phyloP scores from a whole-genome alignment of 1,284 basidiomycete species.

The Malassezia dermatis region DNA sequence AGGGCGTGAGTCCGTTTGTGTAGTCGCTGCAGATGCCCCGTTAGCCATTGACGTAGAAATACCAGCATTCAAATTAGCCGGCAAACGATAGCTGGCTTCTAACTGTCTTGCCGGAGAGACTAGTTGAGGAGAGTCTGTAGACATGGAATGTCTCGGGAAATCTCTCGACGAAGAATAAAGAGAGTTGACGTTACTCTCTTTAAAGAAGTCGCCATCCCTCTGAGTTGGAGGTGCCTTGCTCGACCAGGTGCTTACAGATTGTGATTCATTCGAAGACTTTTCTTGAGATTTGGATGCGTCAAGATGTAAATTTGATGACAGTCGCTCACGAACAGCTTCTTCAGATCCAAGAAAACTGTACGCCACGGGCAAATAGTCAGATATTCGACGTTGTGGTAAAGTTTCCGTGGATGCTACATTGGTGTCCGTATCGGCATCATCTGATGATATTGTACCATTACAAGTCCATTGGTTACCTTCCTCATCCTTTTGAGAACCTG shows the following conservation, averaged over 20 bases:
- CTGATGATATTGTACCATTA: neutral
- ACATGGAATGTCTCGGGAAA: neutral
- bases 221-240: neutral
- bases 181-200: neutral
- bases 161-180: neutral
- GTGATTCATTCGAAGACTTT: neutral
- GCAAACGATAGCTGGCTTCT: neutral
- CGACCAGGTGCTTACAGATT: neutral
- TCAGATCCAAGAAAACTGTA: conserved; percentile 1
- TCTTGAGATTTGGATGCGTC: neutral
- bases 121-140: neutral
- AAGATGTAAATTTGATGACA: neutral
- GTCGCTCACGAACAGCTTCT: neutral
- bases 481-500: neutral
- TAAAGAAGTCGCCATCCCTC: neutral
- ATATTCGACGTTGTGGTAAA: neutral
- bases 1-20: neutral
- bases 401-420: neutral
- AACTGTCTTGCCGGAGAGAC: neutral
- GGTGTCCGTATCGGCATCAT: neutral
- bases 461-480: neutral
- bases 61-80: neutral
- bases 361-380: neutral
- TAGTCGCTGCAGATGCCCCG: neutral
- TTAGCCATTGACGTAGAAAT: neutral